phyloP scores from a whole-genome alignment of 2,329 filamentous ascomycete genomes.

The Akanthomyces dipterigenus region DNA sequence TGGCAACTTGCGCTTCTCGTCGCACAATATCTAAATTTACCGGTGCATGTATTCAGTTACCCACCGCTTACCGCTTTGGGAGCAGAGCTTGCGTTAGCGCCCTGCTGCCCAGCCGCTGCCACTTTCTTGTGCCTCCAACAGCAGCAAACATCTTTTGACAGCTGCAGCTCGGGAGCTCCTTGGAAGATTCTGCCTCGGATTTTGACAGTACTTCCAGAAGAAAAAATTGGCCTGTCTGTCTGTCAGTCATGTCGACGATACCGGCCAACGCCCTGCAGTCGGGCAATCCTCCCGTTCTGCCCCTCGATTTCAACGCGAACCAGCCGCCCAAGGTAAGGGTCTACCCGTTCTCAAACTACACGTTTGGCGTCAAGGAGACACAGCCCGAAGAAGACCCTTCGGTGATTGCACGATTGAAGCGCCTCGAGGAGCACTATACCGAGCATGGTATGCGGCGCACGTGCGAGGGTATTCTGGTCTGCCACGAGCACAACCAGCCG shows the following conservation, averaged over 20 bases:
- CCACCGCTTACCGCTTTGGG: slow-evolving; percentile 16
- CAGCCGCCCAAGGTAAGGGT: slow-evolving; percentile 86
- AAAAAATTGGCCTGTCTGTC: no score
- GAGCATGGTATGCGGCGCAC: slow-evolving; percentile 94
- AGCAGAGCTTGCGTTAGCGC: neutral
- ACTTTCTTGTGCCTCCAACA: slow-evolving; percentile 4
- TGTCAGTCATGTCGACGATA: slow-evolving; percentile 68
- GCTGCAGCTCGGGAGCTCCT: neutral
- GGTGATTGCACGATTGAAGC: slow-evolving; percentile 83
- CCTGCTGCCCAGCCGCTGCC: slow-evolving; percentile 8
- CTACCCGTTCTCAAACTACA: slow-evolving; percentile 96
- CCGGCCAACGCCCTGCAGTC: slow-evolving; percentile 70
- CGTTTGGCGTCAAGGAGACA: slow-evolving; percentile 95
- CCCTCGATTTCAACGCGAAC: slow-evolving; percentile 78
- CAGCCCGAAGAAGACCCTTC: slow-evolving; percentile 97
- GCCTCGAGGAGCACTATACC: slow-evolving; percentile 91
- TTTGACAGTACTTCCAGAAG: no score
- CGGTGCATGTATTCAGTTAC: no score
- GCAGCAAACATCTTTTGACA: slow-evolving; percentile 2
- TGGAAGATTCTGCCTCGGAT: neutral
- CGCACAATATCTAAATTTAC: neutral
- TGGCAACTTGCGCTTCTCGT: neutral
- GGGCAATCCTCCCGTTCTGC: slow-evolving; percentile 69
- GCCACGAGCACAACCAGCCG: slow-evolving; percentile 98
- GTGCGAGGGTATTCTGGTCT: slow-evolving; percentile 93